Conservation (phyloP, 441 rosid species). For the Eutrema salsugineum region DNA sequence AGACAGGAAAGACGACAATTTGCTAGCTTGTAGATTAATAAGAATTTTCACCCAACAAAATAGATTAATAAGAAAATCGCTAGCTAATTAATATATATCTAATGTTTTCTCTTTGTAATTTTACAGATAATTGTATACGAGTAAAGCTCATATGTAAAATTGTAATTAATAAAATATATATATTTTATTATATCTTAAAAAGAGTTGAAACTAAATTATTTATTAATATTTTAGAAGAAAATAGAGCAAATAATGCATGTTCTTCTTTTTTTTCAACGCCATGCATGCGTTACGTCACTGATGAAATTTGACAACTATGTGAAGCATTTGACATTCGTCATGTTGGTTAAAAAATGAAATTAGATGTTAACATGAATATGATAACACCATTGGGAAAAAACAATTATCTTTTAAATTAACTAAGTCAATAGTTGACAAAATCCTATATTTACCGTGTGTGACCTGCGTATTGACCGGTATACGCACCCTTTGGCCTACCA, state of each 20-base stretch:
- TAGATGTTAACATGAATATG: neutral
- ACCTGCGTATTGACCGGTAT: conserved; percentile 24
- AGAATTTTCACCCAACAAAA: too few relatives aligned
- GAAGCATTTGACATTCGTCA: conserved; percentile 27
- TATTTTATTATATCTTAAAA: neutral
- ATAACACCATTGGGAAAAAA: neutral
- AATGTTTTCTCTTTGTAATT: neutral
- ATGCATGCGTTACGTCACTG: conserved; percentile 26
- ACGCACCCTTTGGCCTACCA: conserved; percentile 26
- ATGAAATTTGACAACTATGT: conserved; percentile 22
- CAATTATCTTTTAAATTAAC: neutral
- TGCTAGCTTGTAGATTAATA: neutral
- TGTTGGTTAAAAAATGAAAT: conserved; percentile 2
- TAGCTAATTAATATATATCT: neutral
- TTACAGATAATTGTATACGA: neutral
- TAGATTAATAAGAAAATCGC: neutral
- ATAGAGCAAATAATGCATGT: conserved; percentile 7
- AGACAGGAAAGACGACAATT: conserved; percentile 24
- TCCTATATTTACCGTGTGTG: conserved; percentile 27
- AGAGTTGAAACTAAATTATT: neutral
- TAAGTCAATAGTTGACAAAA: conserved; percentile 33
- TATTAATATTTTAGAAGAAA: neutral
- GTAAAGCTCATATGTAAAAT: neutral
- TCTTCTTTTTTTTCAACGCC: conserved; percentile 36
- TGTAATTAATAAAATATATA: neutral